Evolutionary conservation across 2,329 filamentous ascomycete species (phyloP), one percentile per base, ranked within the genome.

Genomic region (Fusarium nelsonii): DNA sequence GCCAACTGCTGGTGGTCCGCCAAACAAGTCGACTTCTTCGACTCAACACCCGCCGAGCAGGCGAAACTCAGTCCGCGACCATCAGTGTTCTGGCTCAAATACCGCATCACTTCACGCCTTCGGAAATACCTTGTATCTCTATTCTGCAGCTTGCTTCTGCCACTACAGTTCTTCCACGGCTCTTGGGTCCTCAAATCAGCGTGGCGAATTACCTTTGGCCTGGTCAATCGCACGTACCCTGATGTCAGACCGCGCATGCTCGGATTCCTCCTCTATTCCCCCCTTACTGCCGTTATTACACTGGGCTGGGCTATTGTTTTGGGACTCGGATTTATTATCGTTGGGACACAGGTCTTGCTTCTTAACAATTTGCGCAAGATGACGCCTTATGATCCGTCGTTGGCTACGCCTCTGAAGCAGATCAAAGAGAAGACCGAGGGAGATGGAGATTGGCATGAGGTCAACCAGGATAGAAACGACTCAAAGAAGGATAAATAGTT

Each of bases 201-300:
- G 1, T 70, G 68, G 59, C 55, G 59, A 11, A 34, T 70, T 2
- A 58, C 63, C 3, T 23, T 58, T 8, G 51, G 43, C 8, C n/a
- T 55, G 3, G 10, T 68, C 6, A 53, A 48, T 16, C 46, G 43
- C 11, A 70, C 63, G 7, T 70, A 70, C n/a, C 68, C 68, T 11
- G 30, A 16, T 0, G 32, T 54, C 10, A 58, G 28, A 12, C 68
- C 68, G 0, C 59, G 51, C 1, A 20, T 65, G 3, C 20, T 70
- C 5, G 63, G 55, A 2, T 58, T 71, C 8, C 3, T 62, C 3
- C 0, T 70, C 1, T 68, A 65, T 15, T 61, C 65, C 0, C 68
- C 63, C 0, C 1, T 58, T 6, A 55, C 52, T 6, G 52, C 49
- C 8, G 33, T 26, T 12, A 8, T 40, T 6, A 26, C 58, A 3